Evolutionary conservation across 176 grass and related monocot genomes (phyloP), one percentile per base, ranked within the genome.

Genomic region (Zoysia japonica): DNA sequence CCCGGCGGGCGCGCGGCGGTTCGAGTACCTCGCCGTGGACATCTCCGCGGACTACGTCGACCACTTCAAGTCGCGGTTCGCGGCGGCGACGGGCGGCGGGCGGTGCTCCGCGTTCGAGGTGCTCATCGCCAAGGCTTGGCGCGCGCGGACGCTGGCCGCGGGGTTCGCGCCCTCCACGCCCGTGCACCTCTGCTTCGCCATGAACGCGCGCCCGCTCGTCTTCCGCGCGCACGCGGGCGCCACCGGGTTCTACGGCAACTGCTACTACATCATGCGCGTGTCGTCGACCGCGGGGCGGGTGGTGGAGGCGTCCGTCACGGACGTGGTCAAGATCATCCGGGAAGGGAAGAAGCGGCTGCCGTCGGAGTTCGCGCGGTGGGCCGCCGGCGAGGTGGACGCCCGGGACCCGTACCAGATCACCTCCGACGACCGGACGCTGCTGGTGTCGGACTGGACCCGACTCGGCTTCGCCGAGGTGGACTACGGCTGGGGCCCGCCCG

Each of bases 191-290:
- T 89, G 77, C 72, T 97, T 97, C 74, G 90, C 93, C 68, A 89
- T 93, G 93, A 97, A 97, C 86, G 93, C 90, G 51, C 85, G 93
- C 2, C 93, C 89, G 46, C 72, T 96, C 12, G 64, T 95, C 62
- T 57, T 89, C 67, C 59, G 68, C 16, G 61, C 49, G 50, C 11
- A 8, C 35, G 71, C 63, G 40, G 60, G 78, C 20, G 85, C 83
- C 35, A 70, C 60, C 1, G 93, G 93, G 0, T 96, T 92, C 83
- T 96, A 96, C 70, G 93, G 93, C 46, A 96, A 96, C 76, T 96
- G 93, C 89, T 96, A 96, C 84, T 96, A 96, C 78, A 96, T 96
- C 82, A 96, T 96, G 93, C 85, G 86, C 66, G 87, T 92, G 1
- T 40, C 89, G 2, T 78, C 93, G 3, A 79, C 85, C 1, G 85